A percentile compares a stretch with the other conserved stretches of the same genome.
Evolutionary conservation across 2,329 filamentous ascomycete genomes (phyloP).

Genomic region (Parastagonospora avenae): DNA sequence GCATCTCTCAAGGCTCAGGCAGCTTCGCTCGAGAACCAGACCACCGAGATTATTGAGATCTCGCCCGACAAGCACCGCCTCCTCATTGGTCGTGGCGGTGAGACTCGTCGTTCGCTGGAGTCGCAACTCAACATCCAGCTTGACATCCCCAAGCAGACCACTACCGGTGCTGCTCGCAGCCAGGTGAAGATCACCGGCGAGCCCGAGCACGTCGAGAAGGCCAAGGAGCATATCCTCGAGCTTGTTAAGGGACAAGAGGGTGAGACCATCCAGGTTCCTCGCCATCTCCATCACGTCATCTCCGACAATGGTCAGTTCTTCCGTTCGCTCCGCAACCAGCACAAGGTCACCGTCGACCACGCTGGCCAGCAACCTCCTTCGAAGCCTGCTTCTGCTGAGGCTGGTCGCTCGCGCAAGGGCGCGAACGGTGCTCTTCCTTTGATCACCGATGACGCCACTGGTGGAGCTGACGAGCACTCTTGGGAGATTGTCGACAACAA

Average conservation of each 20-base stretch:
- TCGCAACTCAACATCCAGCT: slow-evolving; percentile 83
- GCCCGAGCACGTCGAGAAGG: slow-evolving; percentile 78
- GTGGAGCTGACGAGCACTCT: slow-evolving; percentile 68
- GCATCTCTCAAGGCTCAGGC: slow-evolving; percentile 81
- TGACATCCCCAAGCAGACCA: slow-evolving; percentile 82
- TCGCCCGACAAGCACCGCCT: slow-evolving; percentile 87
- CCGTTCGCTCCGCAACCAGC: slow-evolving; percentile 83
- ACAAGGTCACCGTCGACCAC: slow-evolving; percentile 90
- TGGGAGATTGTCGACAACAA: slow-evolving; percentile 82
- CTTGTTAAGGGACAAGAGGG: slow-evolving; percentile 86
- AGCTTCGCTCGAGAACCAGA: slow-evolving; percentile 80
- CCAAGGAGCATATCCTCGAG: slow-evolving; percentile 80
- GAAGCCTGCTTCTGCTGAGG: slow-evolving; percentile 63
- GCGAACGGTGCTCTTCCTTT: slow-evolving; percentile 76
- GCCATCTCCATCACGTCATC: slow-evolving; percentile 80
- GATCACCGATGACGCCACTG: slow-evolving; percentile 78
- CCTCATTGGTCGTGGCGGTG: slow-evolving; percentile 90
- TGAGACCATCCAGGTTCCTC: slow-evolving; percentile 84
- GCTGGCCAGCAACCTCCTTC: slow-evolving; percentile 77
- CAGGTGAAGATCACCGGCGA: slow-evolving; percentile 85
- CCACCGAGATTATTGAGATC: slow-evolving; percentile 78
- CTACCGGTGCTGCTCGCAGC: slow-evolving; percentile 73
- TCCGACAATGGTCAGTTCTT: slow-evolving; percentile 92
- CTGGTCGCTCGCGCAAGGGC: slow-evolving; percentile 53
- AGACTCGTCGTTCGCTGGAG: slow-evolving; percentile 84